Evolutionary conservation across 371 early-diverging fungal genomes (phyloP).

Genomic region (Blakeslea trispora): DNA sequence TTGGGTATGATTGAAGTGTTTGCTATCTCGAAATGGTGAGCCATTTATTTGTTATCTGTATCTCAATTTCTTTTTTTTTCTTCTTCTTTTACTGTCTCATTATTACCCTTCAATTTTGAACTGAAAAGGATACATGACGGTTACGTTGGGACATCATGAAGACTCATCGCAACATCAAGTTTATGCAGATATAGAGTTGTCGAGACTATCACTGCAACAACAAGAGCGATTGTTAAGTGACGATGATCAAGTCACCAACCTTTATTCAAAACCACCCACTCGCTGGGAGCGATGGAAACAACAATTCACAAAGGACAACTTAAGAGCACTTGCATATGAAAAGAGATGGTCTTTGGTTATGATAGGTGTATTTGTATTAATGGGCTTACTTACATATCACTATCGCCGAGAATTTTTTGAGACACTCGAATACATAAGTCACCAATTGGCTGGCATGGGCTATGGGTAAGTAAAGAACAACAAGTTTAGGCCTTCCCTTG

Average conservation of each 20-base stretch:
- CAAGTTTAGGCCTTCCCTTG: too few species aligned
- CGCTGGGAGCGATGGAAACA: conserved; percentile 4
- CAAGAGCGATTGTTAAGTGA: background rate
- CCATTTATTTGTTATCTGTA: too few species aligned
- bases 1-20: too few species aligned
- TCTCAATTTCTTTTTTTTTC: too few species aligned
- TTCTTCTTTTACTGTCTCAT: too few species aligned
- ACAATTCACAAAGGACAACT: conserved; percentile 6
- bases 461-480: conserved; percentile 24
- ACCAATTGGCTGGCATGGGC: conserved; percentile 36
- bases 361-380: background rate
- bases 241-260: background rate
- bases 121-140: too few species aligned
- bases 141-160: too few species aligned
- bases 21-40: too few species aligned
- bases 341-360: conserved; percentile 12
- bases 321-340: conserved; percentile 10
- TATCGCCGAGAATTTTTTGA: conserved; percentile 37
- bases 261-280: conserved; percentile 4
- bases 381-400: conserved; percentile 27
- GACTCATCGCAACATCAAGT: too few species aligned
- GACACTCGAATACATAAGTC: conserved; percentile 38
- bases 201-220: background rate
- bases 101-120: too few species aligned
- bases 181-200: too few species aligned